These are phyloP conservation scores for Russula dissimulans DNA, from an alignment of 768 basidiomycete species.

Conservation along the genomic window DNA sequence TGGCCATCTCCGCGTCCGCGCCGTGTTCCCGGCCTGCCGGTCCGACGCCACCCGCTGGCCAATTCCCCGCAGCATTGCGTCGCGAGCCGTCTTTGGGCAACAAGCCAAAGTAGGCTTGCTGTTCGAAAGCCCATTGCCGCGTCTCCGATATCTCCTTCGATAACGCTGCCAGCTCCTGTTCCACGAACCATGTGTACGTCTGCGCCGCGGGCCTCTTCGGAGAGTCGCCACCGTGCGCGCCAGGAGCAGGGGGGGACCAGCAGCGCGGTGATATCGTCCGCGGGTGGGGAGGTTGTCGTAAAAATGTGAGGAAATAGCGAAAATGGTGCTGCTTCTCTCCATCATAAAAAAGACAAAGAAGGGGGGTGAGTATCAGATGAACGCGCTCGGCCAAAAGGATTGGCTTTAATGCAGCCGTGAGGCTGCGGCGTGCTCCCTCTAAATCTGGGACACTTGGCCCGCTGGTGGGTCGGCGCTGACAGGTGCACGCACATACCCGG, in stretches of 20 bases:
- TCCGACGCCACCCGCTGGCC: background rate
- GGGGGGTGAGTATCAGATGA: background rate
- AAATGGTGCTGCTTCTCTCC: slow-evolving; percentile 17
- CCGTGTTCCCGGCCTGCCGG: background rate
- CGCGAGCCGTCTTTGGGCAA: background rate
- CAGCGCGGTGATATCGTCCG: background rate
- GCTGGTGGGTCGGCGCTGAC: background rate
- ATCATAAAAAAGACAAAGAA: background rate
- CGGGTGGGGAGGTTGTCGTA: slow-evolving; percentile 10
- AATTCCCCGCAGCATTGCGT: background rate
- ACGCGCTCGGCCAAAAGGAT: background rate
- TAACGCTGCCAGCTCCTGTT: slow-evolving; percentile 41
- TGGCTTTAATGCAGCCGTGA: slow-evolving; percentile 10
- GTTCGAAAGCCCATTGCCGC: slow-evolving; percentile 57
- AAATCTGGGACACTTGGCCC: background rate
- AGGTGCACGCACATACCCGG: background rate
- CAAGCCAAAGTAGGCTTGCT: slow-evolving; percentile 31
- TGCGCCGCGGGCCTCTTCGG: slow-evolving; percentile 27
- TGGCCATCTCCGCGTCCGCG: background rate
- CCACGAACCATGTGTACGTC: slow-evolving; percentile 35
- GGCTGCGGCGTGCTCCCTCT: slow-evolving; percentile 7
- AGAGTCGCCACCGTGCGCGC: slow-evolving; percentile 2
- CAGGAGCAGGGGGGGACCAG: background rate
- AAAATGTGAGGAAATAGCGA: slow-evolving; percentile 14
- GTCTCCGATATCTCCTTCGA: slow-evolving; percentile 41